Conservation (phyloP, 192 early-diverging fungal genomes). For the Jimgerdemannia lactiflua region DNA sequence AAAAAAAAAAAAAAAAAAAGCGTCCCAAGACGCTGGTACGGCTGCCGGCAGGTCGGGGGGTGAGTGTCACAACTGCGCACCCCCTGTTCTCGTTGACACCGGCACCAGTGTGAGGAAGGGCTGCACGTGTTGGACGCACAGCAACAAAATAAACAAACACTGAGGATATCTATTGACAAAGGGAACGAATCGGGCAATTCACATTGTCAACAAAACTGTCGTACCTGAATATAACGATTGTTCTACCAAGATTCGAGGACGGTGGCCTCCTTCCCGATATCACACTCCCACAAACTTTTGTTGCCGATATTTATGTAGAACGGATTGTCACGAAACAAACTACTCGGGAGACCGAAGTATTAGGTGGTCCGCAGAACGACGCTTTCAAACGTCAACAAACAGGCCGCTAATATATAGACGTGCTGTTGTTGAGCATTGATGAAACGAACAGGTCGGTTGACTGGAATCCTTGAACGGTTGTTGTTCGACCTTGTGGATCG, state of each 20-base stretch:
- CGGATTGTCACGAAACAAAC: background rate
- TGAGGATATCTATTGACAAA: background rate
- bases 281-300: background rate
- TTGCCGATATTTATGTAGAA: background rate
- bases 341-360: background rate
- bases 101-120: background rate
- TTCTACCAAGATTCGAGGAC: background rate
- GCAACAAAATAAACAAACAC: background rate
- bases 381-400: background rate
- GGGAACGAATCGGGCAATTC: background rate
- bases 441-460: background rate
- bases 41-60: too few relatives aligned
- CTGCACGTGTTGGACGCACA: background rate
- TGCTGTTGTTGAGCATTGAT: too few relatives aligned
- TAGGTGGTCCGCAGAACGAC: background rate
- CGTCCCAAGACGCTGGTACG: background rate
- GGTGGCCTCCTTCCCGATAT: background rate
- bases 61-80: background rate
- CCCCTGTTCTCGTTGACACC: background rate
- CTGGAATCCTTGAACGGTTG: background rate
- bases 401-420: background rate
- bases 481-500: background rate
- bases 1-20: background rate
- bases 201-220: background rate
- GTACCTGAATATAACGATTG: background rate